Conservation (phyloP, 1,284 basidiomycete species). For the Macrocybe sp. region DNA sequence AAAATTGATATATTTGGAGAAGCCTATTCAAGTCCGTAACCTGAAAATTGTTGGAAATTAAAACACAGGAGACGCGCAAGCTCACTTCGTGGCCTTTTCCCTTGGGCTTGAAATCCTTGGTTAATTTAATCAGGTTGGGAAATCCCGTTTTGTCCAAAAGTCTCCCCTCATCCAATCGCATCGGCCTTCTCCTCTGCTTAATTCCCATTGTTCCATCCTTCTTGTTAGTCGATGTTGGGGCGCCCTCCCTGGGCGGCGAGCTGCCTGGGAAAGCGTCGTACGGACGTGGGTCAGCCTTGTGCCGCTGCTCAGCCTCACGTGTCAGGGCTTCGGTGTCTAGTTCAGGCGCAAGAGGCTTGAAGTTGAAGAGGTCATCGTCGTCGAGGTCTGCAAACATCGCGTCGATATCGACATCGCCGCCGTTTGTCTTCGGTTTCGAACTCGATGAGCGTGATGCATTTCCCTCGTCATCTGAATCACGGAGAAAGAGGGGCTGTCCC, state of each 20-base stretch:
- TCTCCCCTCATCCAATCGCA: constrained; percentile 62
- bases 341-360: constrained; percentile 39
- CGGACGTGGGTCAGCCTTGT: constrained; percentile 26
- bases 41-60: constrained; percentile 33
- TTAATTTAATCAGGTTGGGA: constrained; percentile 67
- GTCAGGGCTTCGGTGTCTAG: constrained; percentile 46
- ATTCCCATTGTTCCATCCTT: constrained; percentile 5
- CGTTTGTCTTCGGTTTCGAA: neutral
- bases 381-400: constrained; percentile 58
- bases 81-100: constrained; percentile 89
- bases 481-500: constrained; percentile 16
- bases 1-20: constrained; percentile 83
- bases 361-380: constrained; percentile 31
- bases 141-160: constrained; percentile 74
- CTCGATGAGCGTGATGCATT: constrained; percentile 8
- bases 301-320: constrained; percentile 45
- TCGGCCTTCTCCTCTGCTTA: constrained; percentile 21
- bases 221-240: constrained; percentile 8
- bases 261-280: constrained; percentile 43
- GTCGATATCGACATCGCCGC: constrained; percentile 44
- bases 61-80: neutral
- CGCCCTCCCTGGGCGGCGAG: constrained; percentile 37
- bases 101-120: constrained; percentile 70
- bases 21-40: constrained; percentile 71
- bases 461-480: constrained; percentile 32